A percentile compares a stretch with the other conserved stretches of the same genome.
Evolutionary conservation across 208 protist genomes (phyloP).

Genomic region (Tetramitus jugosus): DNA sequence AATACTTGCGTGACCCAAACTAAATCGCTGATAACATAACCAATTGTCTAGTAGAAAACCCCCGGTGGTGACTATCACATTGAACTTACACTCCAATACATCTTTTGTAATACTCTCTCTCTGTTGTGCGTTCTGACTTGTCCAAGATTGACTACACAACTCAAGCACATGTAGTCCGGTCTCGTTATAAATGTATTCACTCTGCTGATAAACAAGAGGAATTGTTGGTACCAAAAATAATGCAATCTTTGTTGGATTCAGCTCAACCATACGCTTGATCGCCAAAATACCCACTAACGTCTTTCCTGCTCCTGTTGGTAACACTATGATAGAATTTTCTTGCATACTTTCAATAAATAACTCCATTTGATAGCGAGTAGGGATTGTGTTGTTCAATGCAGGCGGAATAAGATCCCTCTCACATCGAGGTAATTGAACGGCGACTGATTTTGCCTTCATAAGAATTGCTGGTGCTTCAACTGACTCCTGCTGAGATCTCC

Average conservation of each 20-base stretch:
- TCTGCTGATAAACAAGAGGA: neutral
- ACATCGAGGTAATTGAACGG: too few relatives aligned
- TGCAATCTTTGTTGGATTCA: neutral
- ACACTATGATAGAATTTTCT: neutral
- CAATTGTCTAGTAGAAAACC: too few relatives aligned
- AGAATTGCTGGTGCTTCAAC: too few relatives aligned
- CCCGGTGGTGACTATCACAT: too few relatives aligned
- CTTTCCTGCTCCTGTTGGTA: neutral
- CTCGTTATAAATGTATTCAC: neutral
- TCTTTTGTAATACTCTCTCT: too few relatives aligned
- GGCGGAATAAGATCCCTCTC: neutral
- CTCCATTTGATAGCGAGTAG: neutral
- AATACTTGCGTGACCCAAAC: neutral
- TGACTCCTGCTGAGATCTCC: too few relatives aligned
- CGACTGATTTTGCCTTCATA: too few relatives aligned
- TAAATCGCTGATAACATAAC: neutral
- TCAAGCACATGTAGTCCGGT: neutral
- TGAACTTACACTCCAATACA: too few relatives aligned
- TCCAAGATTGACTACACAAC: neutral
- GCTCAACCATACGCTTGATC: neutral
- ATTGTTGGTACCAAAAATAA: neutral
- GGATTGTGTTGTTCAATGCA: neutral
- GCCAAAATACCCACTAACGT: neutral
- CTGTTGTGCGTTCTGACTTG: neutral
- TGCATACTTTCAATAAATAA: neutral